Conservation (phyloP, 1,284 basidiomycete species). For the Tetrapyrgos nigripes region DNA sequence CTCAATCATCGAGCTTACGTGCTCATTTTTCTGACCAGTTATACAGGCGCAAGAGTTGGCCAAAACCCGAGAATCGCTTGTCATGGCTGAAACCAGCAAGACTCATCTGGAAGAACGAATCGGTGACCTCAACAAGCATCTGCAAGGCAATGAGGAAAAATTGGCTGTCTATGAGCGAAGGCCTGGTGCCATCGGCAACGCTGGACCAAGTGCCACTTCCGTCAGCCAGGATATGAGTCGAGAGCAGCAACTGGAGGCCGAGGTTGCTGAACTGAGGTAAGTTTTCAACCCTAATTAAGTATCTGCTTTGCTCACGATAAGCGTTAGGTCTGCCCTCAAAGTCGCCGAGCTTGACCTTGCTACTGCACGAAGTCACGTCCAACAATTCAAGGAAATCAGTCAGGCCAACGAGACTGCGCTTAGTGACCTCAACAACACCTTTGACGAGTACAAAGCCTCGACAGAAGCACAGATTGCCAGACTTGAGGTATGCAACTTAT, state of each 20-base stretch:
- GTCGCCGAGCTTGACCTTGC: slow-evolving; percentile 78
- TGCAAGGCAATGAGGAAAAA: slow-evolving; percentile 84
- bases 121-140: slow-evolving; percentile 71
- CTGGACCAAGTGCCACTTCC: slow-evolving; percentile 33
- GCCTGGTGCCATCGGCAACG: slow-evolving; percentile 40
- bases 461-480: slow-evolving; percentile 70
- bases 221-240: slow-evolving; percentile 55
- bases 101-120: slow-evolving; percentile 82
- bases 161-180: slow-evolving; percentile 87
- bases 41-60: slow-evolving; percentile 68
- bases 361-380: slow-evolving; percentile 72
- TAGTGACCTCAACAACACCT: slow-evolving; percentile 69
- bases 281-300: slow-evolving; percentile 23
- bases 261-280: slow-evolving; percentile 85
- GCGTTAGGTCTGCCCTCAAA: slow-evolving; percentile 70
- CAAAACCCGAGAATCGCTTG: slow-evolving; percentile 74
- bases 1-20: not conserved
- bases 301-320: too few relatives aligned
- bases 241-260: slow-evolving; percentile 84
- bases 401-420: slow-evolving; percentile 83
- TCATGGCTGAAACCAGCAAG: slow-evolving; percentile 81
- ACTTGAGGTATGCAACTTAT: slow-evolving; percentile 60
- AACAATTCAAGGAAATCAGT: slow-evolving; percentile 87
- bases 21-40: not conserved
- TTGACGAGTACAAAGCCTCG: slow-evolving; percentile 79